Percentiles rank a stretch among this genome's conserved stretches.
These are phyloP conservation scores for Polyplosphaeria fusca DNA, from an alignment of 495 filamentous ascomycete species.

Conservation along the genomic window DNA sequence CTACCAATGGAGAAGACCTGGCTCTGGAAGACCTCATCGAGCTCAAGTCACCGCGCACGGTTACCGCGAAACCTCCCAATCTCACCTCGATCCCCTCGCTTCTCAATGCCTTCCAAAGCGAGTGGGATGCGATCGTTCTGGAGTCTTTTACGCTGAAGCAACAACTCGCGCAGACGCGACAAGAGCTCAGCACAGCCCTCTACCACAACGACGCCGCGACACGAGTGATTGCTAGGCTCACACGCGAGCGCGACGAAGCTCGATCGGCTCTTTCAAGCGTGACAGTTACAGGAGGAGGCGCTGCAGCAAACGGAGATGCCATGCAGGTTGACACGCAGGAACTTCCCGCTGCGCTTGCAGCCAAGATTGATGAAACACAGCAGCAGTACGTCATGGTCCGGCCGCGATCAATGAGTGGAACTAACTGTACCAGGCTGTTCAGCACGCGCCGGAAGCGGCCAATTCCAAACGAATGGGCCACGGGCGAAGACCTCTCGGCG, in stretches of 20 bases:
- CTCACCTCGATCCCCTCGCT: slow-evolving; percentile 97
- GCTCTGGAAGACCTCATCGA: slow-evolving; percentile 79
- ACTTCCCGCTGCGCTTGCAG: slow-evolving; percentile 67
- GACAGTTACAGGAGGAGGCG: slow-evolving; percentile 51
- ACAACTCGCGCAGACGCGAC: slow-evolving; percentile 81
- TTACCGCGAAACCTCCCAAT: slow-evolving; percentile 86
- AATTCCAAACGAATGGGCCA: slow-evolving; percentile 80
- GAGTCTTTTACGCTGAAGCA: slow-evolving; percentile 87
- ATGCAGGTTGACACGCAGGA: slow-evolving; percentile 84
- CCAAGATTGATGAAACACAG: slow-evolving; percentile 74
- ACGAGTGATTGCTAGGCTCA: slow-evolving; percentile 84
- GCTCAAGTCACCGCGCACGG: slow-evolving; percentile 74
- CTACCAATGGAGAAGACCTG: slow-evolving; percentile 87
- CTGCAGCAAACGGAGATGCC: slow-evolving; percentile 62
- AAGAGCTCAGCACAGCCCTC: slow-evolving; percentile 87
- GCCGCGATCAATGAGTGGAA: slow-evolving; percentile 46
- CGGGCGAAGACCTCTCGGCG: slow-evolving; percentile 64
- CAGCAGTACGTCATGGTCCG: slow-evolving; percentile 56
- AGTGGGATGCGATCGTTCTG: slow-evolving; percentile 92
- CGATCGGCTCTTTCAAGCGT: slow-evolving; percentile 87
- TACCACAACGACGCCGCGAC: slow-evolving; percentile 97
- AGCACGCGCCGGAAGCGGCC: slow-evolving; percentile 82
- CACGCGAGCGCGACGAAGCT: slow-evolving; percentile 87
- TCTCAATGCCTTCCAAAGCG: slow-evolving; percentile 93
- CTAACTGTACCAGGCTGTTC: no score